Evolutionary conservation across 345 rosid genomes (phyloP), one percentile per base, ranked within the genome.

Genomic region (Gossypium sturtianum): DNA sequence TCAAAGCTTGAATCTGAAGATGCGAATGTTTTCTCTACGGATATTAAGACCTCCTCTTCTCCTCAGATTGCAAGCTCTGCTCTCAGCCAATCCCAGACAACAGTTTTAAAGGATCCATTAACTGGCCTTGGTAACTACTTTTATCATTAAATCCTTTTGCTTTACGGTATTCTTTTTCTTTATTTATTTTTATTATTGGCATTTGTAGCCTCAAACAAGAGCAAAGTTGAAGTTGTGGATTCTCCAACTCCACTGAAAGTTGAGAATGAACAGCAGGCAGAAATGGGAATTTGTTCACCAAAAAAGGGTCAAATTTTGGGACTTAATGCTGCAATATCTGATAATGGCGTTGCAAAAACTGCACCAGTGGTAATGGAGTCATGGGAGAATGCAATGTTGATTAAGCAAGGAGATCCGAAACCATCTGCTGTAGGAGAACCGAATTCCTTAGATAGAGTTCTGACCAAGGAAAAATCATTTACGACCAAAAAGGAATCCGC

Each of bases 161-260:
- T 51, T 29, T n/a, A 10, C 11, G 19, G 70, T 65, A 43, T 69
- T 15, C 7, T 4, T 57, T 20, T 45, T 9, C 3, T 2, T 44
- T 56, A 34, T 56, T 25, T 4, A 38, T 19, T 7, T 51, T 48
- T 20, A n/a, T 63, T 20, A 57, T 64, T 65, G 54, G 54, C 23
- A 44, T 71, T 61, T 83, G 77, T 80, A 86, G 88, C 77, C 19
- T 59, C 63, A 11, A 83, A 76, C 68, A 82, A 77, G 70, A 83
- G 63, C 76, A 84, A 73, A 72, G 9, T 57, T 59, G 83, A 80
- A 68, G 82, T 44, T 47, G 83, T 74, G 17, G 67, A 69, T 61
- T 79, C 83, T 71, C 54, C 76, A 16, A 27, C 52, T 59, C 74
- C 51, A 19, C 56, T 73, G 7, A 66, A 80, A 69, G 54, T 41